Conservation (phyloP, 1,139 yeast genomes). For the Yamadazyma trypodendri region DNA sequence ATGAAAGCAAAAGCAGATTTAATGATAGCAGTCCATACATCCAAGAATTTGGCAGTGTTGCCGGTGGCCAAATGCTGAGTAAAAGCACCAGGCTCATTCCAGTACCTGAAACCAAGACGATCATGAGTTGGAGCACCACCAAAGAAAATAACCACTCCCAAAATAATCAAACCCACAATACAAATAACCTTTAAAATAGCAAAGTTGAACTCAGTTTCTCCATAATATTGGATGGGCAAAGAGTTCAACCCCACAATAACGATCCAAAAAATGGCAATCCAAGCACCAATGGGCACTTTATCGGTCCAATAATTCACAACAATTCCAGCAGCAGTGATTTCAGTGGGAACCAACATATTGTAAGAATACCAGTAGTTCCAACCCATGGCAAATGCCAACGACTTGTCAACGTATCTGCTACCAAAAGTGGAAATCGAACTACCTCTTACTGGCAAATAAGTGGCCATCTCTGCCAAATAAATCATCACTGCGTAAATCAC, state of each 20-base stretch:
- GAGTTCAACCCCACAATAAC: slow-evolving; percentile 23
- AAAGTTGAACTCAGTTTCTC: slow-evolving; percentile 32
- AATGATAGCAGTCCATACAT: slow-evolving; percentile 28
- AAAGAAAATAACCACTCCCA: slow-evolving; percentile 27
- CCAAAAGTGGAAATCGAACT: slow-evolving; percentile 55
- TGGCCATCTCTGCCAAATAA: slow-evolving; percentile 77
- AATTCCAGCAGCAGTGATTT: slow-evolving; percentile 75
- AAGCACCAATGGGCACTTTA: slow-evolving; percentile 27
- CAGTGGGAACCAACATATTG: slow-evolving; percentile 78
- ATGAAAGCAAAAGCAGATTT: slow-evolving; percentile 33
- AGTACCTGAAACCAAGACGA: slow-evolving; percentile 28
- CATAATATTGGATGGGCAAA: slow-evolving; percentile 28
- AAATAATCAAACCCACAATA: slow-evolving; percentile 25
- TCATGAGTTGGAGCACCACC: slow-evolving; percentile 30
- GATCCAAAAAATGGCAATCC: slow-evolving; percentile 27
- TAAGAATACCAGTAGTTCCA: slow-evolving; percentile 74
- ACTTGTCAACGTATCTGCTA: slow-evolving; percentile 53
- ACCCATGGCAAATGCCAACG: slow-evolving; percentile 73
- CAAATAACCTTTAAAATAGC: slow-evolving; percentile 28
- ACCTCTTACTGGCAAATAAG: slow-evolving; percentile 64
- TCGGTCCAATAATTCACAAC: slow-evolving; percentile 68
- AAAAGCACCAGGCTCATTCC: slow-evolving; percentile 31
- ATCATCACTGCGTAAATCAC: slow-evolving; percentile 62
- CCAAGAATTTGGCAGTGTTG: slow-evolving; percentile 24
- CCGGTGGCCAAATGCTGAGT: slow-evolving; percentile 19